Base-by-base conservation (phyloP, 2,329 filamentous ascomycete species). In the Rhynchosporium agropyri region DNA sequence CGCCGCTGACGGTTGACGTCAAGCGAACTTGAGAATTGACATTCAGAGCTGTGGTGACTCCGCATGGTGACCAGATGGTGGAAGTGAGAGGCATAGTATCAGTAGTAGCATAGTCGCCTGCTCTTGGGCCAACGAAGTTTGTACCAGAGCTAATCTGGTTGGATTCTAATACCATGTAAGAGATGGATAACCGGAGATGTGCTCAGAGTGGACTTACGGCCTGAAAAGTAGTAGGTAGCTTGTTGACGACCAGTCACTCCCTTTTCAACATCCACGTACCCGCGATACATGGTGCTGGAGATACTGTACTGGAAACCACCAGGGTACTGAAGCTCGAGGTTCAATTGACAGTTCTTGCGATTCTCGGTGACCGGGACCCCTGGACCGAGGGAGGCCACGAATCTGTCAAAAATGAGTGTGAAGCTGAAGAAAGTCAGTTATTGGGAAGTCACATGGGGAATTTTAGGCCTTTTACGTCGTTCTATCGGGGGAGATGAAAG, bases 371-470 rank as follows among this genome's bases (percentile, higher is more conserved):
- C 51, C 7, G 51, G 4, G 40, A 54, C 51, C 12, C 51, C 51
- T 3, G 51, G 51, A 7, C 51, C 51, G 20, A 54, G 38, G 9
- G 51, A 54, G 2, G 51, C 51, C n/a, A 69, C 67, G 53, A 65
- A 69, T 56, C 62, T 43, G 38, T 70, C 68, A 20, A 70, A 70
- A 42, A 70, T 68, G 36, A 70, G 57, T 4, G 68, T 70, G 57
- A 70, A 69, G 28, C 66, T 68, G 36, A 28, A 12, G 13, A 36
- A 46, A n/a, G 10, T 48, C 62, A 46, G 29, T 46, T 6, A 38
- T 7, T 28, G 15, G 5, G 33, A 9, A 33, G 4, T 40, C 48
- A 15, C 13, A 7, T n/a, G 31, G 12, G 6, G 42, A 10, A 13
- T 10, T n/a, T 33, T 15, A 20, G 20, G 31, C n/a, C 13, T 59